Conservation (phyloP, 176 grass and related monocot genomes). For the Cocos nucifera region DNA sequence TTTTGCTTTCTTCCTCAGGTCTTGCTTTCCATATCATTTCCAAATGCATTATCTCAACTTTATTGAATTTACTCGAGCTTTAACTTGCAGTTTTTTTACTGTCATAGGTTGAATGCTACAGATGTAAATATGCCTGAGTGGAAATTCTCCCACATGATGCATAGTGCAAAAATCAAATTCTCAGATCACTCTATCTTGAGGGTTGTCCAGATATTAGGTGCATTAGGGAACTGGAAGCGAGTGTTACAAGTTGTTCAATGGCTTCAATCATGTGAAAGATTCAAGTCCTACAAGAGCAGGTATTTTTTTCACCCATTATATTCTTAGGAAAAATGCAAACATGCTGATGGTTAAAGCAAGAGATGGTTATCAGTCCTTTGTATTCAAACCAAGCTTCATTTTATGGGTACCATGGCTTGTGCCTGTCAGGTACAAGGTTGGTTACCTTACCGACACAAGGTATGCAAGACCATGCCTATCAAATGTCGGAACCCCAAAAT, state of each 20-base stretch:
- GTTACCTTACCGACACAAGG: no score
- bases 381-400: no score
- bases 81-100: constrained; percentile 4
- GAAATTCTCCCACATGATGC: constrained; percentile 87
- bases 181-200: constrained; percentile 82
- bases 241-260: constrained; percentile 93
- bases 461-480: no score
- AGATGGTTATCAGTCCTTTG: no score
- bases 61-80: background rate
- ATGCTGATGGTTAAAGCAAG: no score
- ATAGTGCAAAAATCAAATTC: constrained; percentile 77
- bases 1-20: background rate
- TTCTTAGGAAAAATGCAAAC: no score
- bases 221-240: constrained; percentile 78
- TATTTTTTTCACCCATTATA: constrained; percentile 6
- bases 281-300: constrained; percentile 85
- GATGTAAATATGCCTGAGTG: constrained; percentile 88
- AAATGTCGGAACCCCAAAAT: no score
- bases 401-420: no score
- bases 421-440: no score
- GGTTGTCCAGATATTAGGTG: constrained; percentile 72
- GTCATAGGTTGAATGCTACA: constrained; percentile 78
- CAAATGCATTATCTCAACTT: background rate
- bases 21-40: background rate
- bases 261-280: constrained; percentile 84